These are phyloP conservation scores for Baeospora myosura DNA, from an alignment of 1,284 basidiomycete species.

Conservation along the genomic window DNA sequence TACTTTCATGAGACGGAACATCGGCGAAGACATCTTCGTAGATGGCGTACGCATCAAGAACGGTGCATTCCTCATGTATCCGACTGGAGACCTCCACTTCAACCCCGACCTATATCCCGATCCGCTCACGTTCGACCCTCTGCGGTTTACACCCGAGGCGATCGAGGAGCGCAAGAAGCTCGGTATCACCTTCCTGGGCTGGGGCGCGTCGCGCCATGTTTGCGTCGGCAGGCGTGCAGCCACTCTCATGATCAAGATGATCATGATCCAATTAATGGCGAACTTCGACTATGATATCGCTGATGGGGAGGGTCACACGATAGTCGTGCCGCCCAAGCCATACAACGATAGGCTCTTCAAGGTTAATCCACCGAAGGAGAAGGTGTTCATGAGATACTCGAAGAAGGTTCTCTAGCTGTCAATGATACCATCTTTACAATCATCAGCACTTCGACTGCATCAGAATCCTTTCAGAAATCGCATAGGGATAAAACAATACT, in stretches of 20 bases:
- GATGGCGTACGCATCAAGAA: not conserved
- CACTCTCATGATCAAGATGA: not conserved
- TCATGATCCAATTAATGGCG: not conserved
- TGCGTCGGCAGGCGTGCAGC: not conserved
- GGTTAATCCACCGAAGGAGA: not conserved
- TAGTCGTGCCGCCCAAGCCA: not conserved
- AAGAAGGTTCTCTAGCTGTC: too few relatives aligned
- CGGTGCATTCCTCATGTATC: not conserved
- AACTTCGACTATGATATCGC: not conserved
- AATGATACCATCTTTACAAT: too few relatives aligned
- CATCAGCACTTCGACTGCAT: too few relatives aligned
- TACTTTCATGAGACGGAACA: slow-evolving; percentile 1
- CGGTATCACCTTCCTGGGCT: not conserved
- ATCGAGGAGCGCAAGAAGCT: not conserved
- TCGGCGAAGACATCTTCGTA: not conserved
- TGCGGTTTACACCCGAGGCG: not conserved
- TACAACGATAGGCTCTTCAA: not conserved
- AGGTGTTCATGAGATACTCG: too few relatives aligned
- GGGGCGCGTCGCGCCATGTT: not conserved
- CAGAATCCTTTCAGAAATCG: too few relatives aligned
- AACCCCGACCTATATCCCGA: not conserved
- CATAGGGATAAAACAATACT: too few relatives aligned
- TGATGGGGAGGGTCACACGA: not conserved
- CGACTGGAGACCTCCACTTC: not conserved
- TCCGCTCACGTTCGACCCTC: not conserved